A percentile compares a stretch with the other conserved stretches of the same genome.
Conservation (phyloP, 169 alveolate species). For the Cyclospora cayetanensis region DNA sequence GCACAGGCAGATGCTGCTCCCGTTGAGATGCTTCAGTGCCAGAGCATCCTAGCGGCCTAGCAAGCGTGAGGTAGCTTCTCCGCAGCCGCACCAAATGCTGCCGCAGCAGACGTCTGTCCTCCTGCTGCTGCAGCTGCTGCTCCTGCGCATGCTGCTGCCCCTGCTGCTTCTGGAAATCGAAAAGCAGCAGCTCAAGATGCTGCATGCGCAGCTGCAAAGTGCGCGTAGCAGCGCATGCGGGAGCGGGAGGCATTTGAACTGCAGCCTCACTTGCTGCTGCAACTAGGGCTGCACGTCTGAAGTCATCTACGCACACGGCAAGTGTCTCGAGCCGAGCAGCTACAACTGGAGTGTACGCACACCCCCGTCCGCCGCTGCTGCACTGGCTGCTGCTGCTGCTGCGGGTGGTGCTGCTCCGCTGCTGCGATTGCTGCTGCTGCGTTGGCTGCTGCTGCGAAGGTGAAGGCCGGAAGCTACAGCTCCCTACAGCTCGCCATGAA, state of each 20-base stretch:
- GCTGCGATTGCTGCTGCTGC: slow-evolving; percentile 45
- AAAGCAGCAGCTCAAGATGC: slow-evolving; percentile 26
- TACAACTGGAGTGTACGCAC: slow-evolving; percentile 47
- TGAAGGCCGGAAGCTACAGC: slow-evolving; percentile 27
- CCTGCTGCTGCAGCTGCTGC: slow-evolving; percentile 31
- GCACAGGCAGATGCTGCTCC: not conserved
- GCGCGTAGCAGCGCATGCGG: not conserved
- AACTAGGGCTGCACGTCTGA: slow-evolving; percentile 47
- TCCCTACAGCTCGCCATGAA: slow-evolving; percentile 42
- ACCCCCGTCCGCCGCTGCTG: not conserved
- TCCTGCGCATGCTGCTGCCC: slow-evolving; percentile 29
- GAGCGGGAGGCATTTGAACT: slow-evolving; percentile 38
- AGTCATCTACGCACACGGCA: slow-evolving; percentile 2
- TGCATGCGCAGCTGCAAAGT: slow-evolving; percentile 60
- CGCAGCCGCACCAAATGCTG: slow-evolving; percentile 27
- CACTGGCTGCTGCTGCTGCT: not conserved
- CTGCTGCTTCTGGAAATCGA: slow-evolving; percentile 7
- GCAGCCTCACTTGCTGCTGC: slow-evolving; percentile 61
- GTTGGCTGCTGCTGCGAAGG: not conserved
- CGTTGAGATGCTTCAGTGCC: not conserved
- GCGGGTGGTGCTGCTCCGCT: not conserved
- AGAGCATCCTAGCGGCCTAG: not conserved
- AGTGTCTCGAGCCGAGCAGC: not conserved
- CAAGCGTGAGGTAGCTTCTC: not conserved
- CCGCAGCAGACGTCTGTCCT: slow-evolving; percentile 11